Evolutionary conservation across 768 basidiomycete genomes (phyloP).

Genomic region (Phaffia australis): DNA sequence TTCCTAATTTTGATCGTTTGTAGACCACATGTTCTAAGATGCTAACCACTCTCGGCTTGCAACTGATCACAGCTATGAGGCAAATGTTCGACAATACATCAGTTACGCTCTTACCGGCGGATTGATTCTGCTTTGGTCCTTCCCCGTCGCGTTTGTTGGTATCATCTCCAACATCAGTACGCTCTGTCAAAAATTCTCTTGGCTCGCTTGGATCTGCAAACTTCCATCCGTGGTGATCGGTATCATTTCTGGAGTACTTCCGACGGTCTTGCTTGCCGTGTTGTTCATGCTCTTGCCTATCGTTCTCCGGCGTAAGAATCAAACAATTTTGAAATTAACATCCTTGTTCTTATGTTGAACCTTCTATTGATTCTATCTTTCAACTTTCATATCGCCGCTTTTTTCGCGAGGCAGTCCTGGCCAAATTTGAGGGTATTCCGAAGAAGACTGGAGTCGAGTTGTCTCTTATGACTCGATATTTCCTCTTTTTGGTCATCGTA

Average conservation of each 20-base stretch:
- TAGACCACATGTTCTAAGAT: background rate
- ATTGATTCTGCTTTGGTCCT: constrained; percentile 75
- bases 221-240: constrained; percentile 43
- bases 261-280: constrained; percentile 74
- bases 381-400: background rate
- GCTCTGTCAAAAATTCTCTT: constrained; percentile 53
- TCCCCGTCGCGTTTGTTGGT: constrained; percentile 83
- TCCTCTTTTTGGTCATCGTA: constrained; percentile 83
- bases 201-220: constrained; percentile 74
- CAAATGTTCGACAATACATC: constrained; percentile 53
- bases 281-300: constrained; percentile 84
- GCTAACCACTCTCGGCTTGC: background rate
- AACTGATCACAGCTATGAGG: constrained; percentile 45
- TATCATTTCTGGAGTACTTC: constrained; percentile 55
- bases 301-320: constrained; percentile 53
- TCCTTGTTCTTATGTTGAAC: background rate
- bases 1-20: background rate
- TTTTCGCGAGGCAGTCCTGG: constrained; percentile 46
- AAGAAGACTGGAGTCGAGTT: constrained; percentile 72
- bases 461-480: constrained; percentile 81
- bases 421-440: constrained; percentile 80
- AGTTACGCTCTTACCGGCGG: constrained; percentile 67
- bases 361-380: background rate
- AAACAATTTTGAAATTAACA: background rate
- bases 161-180: constrained; percentile 65